Conservation (phyloP, 208 protist genomes). For the Trypanosoma lewisi region DNA sequence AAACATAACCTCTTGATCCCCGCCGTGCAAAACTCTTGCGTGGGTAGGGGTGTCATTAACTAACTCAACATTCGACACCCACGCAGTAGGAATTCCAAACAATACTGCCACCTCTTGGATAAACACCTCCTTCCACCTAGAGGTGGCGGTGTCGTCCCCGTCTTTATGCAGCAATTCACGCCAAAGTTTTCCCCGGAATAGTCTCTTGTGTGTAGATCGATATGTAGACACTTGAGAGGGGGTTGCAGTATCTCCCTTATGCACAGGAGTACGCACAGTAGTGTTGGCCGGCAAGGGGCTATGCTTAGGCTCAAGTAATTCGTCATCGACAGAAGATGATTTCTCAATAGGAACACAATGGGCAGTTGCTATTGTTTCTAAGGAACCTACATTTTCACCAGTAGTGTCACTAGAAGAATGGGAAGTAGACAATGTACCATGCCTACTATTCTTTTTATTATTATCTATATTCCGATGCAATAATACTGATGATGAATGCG, state of each 20-base stretch:
- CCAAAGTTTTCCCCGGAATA: slow-evolving; percentile 23
- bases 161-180: slow-evolving; percentile 10
- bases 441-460: not conserved
- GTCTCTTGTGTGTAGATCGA: slow-evolving; percentile 2
- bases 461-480: no score
- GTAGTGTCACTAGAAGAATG: not conserved
- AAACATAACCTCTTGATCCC: slow-evolving; percentile 20
- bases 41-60: not conserved
- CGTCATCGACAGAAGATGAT: not conserved
- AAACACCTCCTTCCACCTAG: slow-evolving; percentile 22
- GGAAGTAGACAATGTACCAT: not conserved
- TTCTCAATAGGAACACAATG: not conserved
- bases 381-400: not conserved
- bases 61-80: slow-evolving; percentile 18
- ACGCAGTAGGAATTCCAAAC: slow-evolving; percentile 21
- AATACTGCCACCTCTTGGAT: slow-evolving; percentile 5
- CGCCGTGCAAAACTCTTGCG: not conserved
- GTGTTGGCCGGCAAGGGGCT: slow-evolving; percentile 6
- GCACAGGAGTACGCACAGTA: not conserved
- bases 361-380: slow-evolving; percentile 7
- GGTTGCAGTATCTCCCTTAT: not conserved
- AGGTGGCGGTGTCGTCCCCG: not conserved
- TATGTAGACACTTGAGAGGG: slow-evolving; percentile 1
- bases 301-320: slow-evolving; percentile 7
- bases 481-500: not conserved